Conservation (phyloP, 306 rosid genomes). For the Cotoneaster glaucophyllus region DNA sequence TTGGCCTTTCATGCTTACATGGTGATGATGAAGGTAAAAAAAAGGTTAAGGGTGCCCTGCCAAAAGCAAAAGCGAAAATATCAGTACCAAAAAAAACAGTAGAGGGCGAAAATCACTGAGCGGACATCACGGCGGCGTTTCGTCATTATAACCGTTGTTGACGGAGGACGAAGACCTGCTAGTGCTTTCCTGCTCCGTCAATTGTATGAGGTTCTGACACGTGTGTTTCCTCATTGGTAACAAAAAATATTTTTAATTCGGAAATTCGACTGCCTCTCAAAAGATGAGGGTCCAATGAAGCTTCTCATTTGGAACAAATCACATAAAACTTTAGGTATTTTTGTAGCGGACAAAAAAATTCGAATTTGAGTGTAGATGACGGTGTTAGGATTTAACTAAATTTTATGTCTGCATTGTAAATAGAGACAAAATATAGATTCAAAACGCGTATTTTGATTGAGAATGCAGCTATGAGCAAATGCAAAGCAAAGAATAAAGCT, state of each 20-base stretch:
- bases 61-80: not conserved
- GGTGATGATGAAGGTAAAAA: not conserved
- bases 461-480: not conserved
- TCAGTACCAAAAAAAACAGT: conserved; percentile 1
- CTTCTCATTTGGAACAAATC: not conserved
- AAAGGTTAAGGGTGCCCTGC: not conserved
- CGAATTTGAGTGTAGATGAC: no score
- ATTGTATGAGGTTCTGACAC: not conserved
- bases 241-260: not conserved
- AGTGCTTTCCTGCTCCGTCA: no score
- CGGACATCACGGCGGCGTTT: conserved; percentile 19
- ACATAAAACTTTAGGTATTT: not conserved
- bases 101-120: not conserved
- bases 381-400: no score
- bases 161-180: not conserved
- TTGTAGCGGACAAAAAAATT: no score
- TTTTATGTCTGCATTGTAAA: not conserved
- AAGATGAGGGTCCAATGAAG: not conserved
- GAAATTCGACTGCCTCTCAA: not conserved
- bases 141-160: no score
- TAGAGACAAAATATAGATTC: conserved; percentile 18
- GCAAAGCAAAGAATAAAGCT: conserved; percentile 21
- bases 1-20: not conserved
- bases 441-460: not conserved
- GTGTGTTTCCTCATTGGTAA: not conserved